Percentiles rank a stretch among this genome's conserved stretches.
Evolutionary conservation across 306 rosid species (phyloP).

Genomic region (Ochetophila trinervis): DNA sequence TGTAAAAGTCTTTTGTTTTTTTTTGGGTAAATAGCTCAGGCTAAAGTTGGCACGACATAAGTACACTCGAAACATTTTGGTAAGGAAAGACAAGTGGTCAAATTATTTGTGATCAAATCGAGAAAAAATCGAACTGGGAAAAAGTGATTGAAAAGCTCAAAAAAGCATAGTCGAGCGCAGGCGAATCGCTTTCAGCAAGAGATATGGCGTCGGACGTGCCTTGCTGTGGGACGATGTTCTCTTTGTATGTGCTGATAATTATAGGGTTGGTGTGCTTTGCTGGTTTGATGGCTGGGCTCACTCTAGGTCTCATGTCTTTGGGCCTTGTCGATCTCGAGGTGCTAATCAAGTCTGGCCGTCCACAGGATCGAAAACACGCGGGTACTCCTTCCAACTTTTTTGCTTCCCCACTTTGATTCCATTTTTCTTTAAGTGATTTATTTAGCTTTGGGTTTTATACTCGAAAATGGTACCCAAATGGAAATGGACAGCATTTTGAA

Average conservation of each 20-base stretch:
- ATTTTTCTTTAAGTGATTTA: too few species aligned
- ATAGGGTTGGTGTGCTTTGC: conserved; percentile 77
- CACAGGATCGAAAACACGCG: conserved; percentile 87
- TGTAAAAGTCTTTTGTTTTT: too few species aligned
- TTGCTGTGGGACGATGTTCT: conserved; percentile 69
- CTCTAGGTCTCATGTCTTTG: conserved; percentile 94
- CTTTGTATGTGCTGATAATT: conserved; percentile 42
- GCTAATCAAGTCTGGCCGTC: conserved; percentile 91
- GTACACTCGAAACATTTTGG: not conserved
- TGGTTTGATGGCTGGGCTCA: conserved; percentile 96
- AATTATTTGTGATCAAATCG: conserved; percentile 2
- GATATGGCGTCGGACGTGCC: conserved; percentile 56
- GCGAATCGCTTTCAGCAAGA: not conserved
- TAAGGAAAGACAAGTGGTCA: not conserved
- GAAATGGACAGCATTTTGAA: not conserved
- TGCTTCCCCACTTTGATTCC: not conserved
- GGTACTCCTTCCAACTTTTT: conserved; percentile 22
- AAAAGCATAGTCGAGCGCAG: not conserved
- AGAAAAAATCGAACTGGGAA: not conserved
- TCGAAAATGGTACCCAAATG: not conserved
- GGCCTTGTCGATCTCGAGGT: conserved; percentile 98
- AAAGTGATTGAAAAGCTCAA: not conserved
- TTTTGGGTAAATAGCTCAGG: too few species aligned
- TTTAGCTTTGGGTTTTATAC: too few species aligned
- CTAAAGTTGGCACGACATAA: not conserved